A percentile compares a stretch with the other conserved stretches of the same genome.
phyloP scores from a whole-genome alignment of 176 grass and related monocot species.

The Oryza longistaminata region DNA sequence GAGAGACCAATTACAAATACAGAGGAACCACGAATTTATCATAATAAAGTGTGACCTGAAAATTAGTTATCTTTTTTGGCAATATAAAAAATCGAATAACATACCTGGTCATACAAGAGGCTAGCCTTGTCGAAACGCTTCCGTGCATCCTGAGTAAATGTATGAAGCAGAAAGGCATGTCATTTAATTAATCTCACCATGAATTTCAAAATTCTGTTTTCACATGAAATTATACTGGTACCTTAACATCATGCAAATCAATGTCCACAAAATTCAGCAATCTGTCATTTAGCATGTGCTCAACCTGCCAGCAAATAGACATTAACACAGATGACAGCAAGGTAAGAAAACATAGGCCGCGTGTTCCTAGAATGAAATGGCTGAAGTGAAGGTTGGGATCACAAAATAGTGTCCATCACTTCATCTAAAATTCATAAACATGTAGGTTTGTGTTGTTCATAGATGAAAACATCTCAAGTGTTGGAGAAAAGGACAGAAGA shows the following conservation, averaged over 20 bases:
- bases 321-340: background rate
- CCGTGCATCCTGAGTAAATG: conserved; percentile 68
- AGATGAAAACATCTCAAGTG: background rate
- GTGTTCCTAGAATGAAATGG: conserved; percentile 9
- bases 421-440: conserved; percentile 3
- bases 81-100: conserved; percentile 24
- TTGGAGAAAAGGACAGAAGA: conserved; percentile 1
- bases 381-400: background rate
- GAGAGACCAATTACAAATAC: background rate
- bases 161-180: conserved; percentile 33
- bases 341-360: conserved; percentile 24
- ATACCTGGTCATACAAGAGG: conserved; percentile 87
- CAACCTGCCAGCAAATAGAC: conserved; percentile 55
- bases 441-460: background rate
- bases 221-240: conserved; percentile 41
- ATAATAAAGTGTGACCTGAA: background rate
- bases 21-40: background rate
- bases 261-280: conserved; percentile 88
- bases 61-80: background rate
- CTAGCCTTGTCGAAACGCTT: conserved; percentile 95
- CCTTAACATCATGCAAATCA: conserved; percentile 97
- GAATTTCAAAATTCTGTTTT: conserved; percentile 9
- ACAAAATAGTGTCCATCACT: conserved; percentile 1
- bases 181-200: conserved; percentile 25
- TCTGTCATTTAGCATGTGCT: conserved; percentile 94